Evolutionary conservation across 2,329 filamentous ascomycete species (phyloP), one percentile per base, ranked within the genome.

Genomic region (Botrytis paeoniae): DNA sequence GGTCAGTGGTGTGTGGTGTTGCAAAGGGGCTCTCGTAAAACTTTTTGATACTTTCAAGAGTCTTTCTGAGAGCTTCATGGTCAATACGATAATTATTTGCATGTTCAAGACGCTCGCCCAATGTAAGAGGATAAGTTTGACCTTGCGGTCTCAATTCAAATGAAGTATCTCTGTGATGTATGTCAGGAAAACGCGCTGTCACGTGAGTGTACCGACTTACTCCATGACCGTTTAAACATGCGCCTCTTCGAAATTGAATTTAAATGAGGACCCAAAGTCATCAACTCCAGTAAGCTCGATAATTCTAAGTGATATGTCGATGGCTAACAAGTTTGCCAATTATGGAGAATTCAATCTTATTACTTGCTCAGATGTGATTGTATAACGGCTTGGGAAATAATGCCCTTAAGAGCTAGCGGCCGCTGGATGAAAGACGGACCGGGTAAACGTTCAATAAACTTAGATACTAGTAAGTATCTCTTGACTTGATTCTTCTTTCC

Each of bases 31-130:
- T 73, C 29, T 57, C 51, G 41, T 76, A 79, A 37, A 66, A 74
- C 9, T 73, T 43, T 29, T 74, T 72, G 43, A 79, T 77, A 12
- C 65, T 64, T 57, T 65, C 43, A 32, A 64, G 69, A 10, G 45
- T 64, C 20, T 57, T 69, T 45, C 75, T 61, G n/a, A 81, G 74
- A 18, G 57, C 74, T 59, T 73, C 71, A 61, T 75, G 75, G n/a
- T 78, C 75, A 32, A 72, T 57, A 22, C 77, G 74, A 66, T 78
- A 77, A 16, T 73, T 72, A 60, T 79, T 77, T 35, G 73, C 76
- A 74, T 77, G 75, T 20, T 57, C 66, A 4, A 80, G 65, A 39
- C 77, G 76, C 45, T 76, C 70, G 61, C 79, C 77, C 14, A 80
- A 35, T 29, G 78, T 75, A 18, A 76, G 74, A 32, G 78, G 78